Percentiles rank a stretch among this genome's conserved stretches.
Conservation (phyloP, 768 basidiomycete species). For the Amanita molliuscula region DNA sequence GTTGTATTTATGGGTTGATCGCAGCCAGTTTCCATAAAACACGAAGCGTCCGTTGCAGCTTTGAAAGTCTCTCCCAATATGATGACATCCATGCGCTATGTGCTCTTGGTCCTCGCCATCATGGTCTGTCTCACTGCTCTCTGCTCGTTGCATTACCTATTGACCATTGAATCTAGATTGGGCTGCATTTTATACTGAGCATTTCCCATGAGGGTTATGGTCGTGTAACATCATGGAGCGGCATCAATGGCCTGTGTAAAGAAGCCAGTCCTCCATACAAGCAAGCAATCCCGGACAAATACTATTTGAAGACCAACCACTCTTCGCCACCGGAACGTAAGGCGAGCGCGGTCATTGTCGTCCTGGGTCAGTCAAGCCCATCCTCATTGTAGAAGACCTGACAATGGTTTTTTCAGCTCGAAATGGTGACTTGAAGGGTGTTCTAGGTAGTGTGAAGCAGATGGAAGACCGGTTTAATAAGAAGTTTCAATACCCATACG, state of each 20-base stretch:
- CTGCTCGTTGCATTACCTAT: not conserved
- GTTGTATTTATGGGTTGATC: not conserved
- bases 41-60: conserved; percentile 2
- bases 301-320: conserved; percentile 33
- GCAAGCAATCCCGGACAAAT: conserved; percentile 48
- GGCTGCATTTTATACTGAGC: conserved; percentile 54
- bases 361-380: conserved; percentile 37
- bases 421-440: conserved; percentile 49
- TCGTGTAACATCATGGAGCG: conserved; percentile 42
- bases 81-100: conserved; percentile 49
- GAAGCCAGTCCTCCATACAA: conserved; percentile 37
- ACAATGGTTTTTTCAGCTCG: conserved; percentile 28
- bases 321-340: conserved; percentile 38
- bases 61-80: conserved; percentile 18
- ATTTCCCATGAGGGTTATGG: conserved; percentile 60
- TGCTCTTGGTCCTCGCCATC: conserved; percentile 37
- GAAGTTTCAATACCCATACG: conserved; percentile 75
- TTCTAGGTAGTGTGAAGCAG: conserved; percentile 58
- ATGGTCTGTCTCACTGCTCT: conserved; percentile 22
- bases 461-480: conserved; percentile 90
- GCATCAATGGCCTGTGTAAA: conserved; percentile 25
- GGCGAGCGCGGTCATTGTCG: conserved; percentile 77
- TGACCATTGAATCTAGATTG: conserved; percentile 23
- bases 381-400: not conserved
- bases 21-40: not conserved